Evolutionary conservation across 108 stramenopile genomes (phyloP).

Genomic region (Ochromonas danica): DNA sequence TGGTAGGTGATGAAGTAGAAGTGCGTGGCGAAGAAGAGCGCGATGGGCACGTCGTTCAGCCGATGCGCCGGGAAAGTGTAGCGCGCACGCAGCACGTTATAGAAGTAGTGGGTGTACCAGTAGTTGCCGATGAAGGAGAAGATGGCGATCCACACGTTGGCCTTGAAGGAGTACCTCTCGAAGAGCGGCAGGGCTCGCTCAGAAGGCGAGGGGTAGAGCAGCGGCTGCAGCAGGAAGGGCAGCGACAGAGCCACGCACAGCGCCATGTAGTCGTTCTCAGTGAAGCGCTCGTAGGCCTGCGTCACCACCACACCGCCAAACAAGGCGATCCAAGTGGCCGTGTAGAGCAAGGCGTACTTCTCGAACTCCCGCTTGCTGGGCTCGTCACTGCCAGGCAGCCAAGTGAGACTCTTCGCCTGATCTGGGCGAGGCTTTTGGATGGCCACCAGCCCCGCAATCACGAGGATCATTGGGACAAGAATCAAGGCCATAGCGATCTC

Average conservation of each 20-base stretch:
- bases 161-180: conserved; percentile 79
- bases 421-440: background rate
- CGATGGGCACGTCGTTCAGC: conserved; percentile 88
- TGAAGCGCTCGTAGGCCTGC: conserved; percentile 74
- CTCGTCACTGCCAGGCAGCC: background rate
- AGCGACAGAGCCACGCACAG: conserved; percentile 71
- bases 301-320: conserved; percentile 75
- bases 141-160: conserved; percentile 79
- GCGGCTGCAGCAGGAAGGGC: conserved; percentile 77
- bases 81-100: conserved; percentile 82
- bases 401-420: background rate
- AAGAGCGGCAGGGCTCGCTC: conserved; percentile 65
- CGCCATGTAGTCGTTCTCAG: conserved; percentile 66
- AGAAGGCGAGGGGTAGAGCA: conserved; percentile 67
- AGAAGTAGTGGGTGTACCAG: conserved; percentile 90
- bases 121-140: conserved; percentile 97
- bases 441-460: background rate
- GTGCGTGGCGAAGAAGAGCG: conserved; percentile 82
- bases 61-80: conserved; percentile 90
- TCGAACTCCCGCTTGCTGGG: conserved; percentile 44
- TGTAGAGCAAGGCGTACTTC: conserved; percentile 61
- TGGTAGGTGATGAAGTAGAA: conserved; percentile 96
- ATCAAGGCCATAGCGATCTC: background rate
- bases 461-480: background rate
- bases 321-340: conserved; percentile 72